Base-by-base conservation (phyloP, 805 yeast species). In the baker's yeast (Saccharomyces cerevisiae) region DNA sequence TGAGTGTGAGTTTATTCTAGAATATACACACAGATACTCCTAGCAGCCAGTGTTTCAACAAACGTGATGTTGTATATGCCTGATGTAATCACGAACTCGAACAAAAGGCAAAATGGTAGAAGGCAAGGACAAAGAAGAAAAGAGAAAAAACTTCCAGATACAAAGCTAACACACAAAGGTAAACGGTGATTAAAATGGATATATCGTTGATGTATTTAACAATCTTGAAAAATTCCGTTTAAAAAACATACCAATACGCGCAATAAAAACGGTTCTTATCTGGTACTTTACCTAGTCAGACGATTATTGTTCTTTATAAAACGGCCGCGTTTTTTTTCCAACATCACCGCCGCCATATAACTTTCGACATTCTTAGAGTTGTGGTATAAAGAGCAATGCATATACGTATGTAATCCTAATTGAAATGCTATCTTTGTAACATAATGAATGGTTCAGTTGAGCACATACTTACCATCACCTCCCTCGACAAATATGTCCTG, bases 401-500 rank as follows among this genome's bases (percentile, higher is more conserved):
- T 17, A 22, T 24, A 36, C 26, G 24, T 21, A 36, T 41, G 17
- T 21, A 14, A 27, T 21, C 27, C 9, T 41, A 17, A 21, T 41
- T 22, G 28, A 17, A 17, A 36, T 36, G 43, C 43, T 17, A 36
- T 11, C 10, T 46, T n/a, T 8, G n/a, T 14, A 47, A 29, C n/a
- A 13, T 29, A 8, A 48, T 1, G 6, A 26, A 28, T 22, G 24
- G 32, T 13, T 55, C 57, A 71, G 51, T 72, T 68, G 4, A 72
- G 71, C 11, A 68, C 66, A 48, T 67, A 69, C 24, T 70, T 51
- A 4, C 79, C 77, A 4, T 58, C 58, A 1, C 74, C 77, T 2
- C 75, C 75, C n/a, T 67, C 66, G 28, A 76, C 55, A 21, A 80
- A 60, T 29, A 75, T 76, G 51, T 73, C 67, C 13, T 76, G 76